Evolutionary conservation across 345 rosid genomes (phyloP).

Genomic region (Linum lewisii): DNA sequence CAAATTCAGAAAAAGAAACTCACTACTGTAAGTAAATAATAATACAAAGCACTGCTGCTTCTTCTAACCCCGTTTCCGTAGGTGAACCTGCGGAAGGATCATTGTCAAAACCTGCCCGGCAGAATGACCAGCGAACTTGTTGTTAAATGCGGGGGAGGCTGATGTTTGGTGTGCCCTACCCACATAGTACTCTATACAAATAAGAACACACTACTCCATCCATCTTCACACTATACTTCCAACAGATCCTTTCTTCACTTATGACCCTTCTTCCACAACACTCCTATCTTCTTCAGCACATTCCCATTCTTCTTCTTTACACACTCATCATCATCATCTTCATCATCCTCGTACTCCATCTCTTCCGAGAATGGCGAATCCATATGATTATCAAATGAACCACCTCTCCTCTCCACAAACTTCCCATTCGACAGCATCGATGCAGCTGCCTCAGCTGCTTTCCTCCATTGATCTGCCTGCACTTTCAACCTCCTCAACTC

Average conservation of each 20-base stretch:
- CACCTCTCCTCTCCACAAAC: slow-evolving; percentile 42
- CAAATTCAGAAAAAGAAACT: too few relatives aligned
- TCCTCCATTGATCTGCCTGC: slow-evolving; percentile 97
- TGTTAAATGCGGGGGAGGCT: too few relatives aligned
- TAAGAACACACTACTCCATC: too few relatives aligned
- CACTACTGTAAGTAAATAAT: too few relatives aligned
- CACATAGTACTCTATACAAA: too few relatives aligned
- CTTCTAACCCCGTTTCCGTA: too few relatives aligned
- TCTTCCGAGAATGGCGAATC: slow-evolving; percentile 72
- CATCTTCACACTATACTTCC: too few relatives aligned
- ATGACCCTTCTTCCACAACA: slow-evolving; percentile 82
- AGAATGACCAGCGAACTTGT: too few relatives aligned
- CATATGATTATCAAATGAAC: slow-evolving; percentile 40
- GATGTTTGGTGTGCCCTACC: too few relatives aligned
- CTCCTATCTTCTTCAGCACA: slow-evolving; percentile 87
- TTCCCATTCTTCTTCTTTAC: slow-evolving; percentile 86
- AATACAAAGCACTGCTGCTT: too few relatives aligned
- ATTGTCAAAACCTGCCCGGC: too few relatives aligned
- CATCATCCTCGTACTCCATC: slow-evolving; percentile 15
- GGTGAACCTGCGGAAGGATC: too few relatives aligned
- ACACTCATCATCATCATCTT: slow-evolving; percentile 43
- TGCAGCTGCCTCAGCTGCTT: slow-evolving; percentile 96
- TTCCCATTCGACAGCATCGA: slow-evolving; percentile 77
- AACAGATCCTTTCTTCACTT: slow-evolving; percentile 21
- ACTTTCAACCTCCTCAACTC: slow-evolving; percentile 88